Percentiles rank a stretch among this genome's conserved stretches.
Conservation (phyloP, 106 monocot genomes). For the Acorus gramineus region DNA sequence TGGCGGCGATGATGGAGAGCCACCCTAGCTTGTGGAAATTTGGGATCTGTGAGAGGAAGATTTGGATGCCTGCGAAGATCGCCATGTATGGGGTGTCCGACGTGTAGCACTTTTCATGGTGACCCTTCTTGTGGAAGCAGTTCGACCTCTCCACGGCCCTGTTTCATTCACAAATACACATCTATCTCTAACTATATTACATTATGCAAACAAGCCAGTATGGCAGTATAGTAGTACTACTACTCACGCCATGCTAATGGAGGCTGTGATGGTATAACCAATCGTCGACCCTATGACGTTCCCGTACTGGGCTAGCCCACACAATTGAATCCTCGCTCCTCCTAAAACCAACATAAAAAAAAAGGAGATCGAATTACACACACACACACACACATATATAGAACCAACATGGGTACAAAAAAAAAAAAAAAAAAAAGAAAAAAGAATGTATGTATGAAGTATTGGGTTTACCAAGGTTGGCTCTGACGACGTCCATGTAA, state of each 20-base stretch:
- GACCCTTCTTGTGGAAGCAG: conserved; percentile 3
- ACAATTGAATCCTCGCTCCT: not conserved
- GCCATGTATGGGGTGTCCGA: not conserved
- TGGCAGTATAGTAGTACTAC: not conserved
- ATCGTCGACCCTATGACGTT: conserved; percentile 3
- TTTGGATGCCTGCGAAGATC: conserved; percentile 6
- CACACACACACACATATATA: no score
- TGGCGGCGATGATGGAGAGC: conserved; percentile 3
- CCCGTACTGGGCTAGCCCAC: conserved; percentile 5
- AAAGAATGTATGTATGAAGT: no score
- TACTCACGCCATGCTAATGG: conserved; percentile 10
- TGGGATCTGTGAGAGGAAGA: conserved; percentile 3
- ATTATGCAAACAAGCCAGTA: not conserved
- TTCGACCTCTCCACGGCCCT: conserved; percentile 1
- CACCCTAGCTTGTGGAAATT: conserved; percentile 11
- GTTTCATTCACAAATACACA: not conserved
- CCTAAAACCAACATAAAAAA: not conserved
- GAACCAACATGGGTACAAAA: no score
- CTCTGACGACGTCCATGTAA: conserved; percentile 22
- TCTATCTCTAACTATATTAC: not conserved
- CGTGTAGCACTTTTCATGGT: not conserved
- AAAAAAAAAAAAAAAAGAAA: no score
- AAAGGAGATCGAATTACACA: no score
- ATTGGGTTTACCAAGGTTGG: conserved; percentile 15
- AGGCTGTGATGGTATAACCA: not conserved